A percentile compares a stretch with the other conserved stretches of the same genome.
These are phyloP conservation scores for Ramalina intermedia DNA, from an alignment of 495 filamentous ascomycete species.

Conservation along the genomic window DNA sequence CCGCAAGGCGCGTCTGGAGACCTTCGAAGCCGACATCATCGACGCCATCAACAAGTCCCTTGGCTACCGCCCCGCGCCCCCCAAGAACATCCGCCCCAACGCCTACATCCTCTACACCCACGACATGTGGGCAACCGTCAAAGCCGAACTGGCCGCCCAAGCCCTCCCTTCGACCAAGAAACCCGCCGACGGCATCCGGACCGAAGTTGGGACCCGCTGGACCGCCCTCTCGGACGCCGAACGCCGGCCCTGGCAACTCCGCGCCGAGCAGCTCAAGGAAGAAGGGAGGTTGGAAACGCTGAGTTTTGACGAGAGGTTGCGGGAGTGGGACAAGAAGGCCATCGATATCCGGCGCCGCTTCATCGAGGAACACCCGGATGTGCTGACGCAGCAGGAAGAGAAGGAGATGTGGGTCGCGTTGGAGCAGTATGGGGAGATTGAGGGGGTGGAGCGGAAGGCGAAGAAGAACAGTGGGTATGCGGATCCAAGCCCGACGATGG, in stretches of 20 bases:
- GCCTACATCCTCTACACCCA: slow-evolving; percentile 56
- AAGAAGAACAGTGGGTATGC: slow-evolving; percentile 17
- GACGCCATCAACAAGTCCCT: slow-evolving; percentile 51
- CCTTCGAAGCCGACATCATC: slow-evolving; percentile 62
- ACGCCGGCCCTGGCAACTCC: slow-evolving; percentile 60
- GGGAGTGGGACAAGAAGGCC: slow-evolving; percentile 14
- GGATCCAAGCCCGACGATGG: background rate
- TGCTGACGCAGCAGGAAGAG: slow-evolving; percentile 13
- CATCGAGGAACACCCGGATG: slow-evolving; percentile 12
- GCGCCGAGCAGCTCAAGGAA: slow-evolving; percentile 51
- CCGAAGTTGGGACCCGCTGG: slow-evolving; percentile 79
- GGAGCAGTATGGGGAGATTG: slow-evolving; percentile 5
- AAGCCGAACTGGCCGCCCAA: slow-evolving; percentile 54
- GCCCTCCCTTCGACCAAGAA: slow-evolving; percentile 49
- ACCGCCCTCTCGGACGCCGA: slow-evolving; percentile 51
- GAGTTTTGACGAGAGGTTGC: slow-evolving; percentile 12
- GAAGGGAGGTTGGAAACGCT: slow-evolving; percentile 33
- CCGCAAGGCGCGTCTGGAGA: slow-evolving; percentile 37
- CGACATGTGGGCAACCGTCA: slow-evolving; percentile 62
- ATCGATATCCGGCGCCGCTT: slow-evolving; percentile 14
- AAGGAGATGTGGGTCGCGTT: slow-evolving; percentile 14
- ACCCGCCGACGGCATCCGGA: slow-evolving; percentile 59
- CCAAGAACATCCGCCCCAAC: slow-evolving; percentile 28
- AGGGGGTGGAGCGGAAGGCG: slow-evolving; percentile 7
- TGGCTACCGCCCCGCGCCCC: slow-evolving; percentile 57